Conservation (phyloP, 2,329 filamentous ascomycete species). For the Pyrenochaeta sp. region DNA sequence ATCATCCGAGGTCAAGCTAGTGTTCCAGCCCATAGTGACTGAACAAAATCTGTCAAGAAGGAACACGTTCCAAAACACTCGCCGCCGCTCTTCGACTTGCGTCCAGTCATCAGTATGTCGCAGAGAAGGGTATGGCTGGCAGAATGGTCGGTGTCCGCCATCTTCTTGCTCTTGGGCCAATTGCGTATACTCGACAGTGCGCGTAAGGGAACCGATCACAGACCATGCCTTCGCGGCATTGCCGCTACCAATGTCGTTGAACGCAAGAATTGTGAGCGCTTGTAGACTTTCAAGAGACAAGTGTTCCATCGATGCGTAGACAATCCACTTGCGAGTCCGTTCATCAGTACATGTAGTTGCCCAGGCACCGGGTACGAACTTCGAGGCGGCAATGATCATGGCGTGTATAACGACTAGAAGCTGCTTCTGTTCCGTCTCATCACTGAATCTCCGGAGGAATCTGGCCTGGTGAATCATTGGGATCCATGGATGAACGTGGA, state of each 20-base stretch:
- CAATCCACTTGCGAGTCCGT: slow-evolving; percentile 13
- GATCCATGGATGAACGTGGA: slow-evolving; percentile 25
- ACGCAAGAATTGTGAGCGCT: slow-evolving; percentile 22
- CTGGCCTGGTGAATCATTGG: slow-evolving; percentile 27
- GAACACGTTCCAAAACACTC: slow-evolving; percentile 32
- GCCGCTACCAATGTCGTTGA: slow-evolving; percentile 26
- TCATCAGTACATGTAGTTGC: neutral
- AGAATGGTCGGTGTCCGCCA: slow-evolving; percentile 16
- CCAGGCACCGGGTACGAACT: slow-evolving; percentile 14
- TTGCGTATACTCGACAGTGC: slow-evolving; percentile 26
- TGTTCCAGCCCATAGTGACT: slow-evolving; percentile 29
- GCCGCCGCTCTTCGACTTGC: slow-evolving; percentile 26
- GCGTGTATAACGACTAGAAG: slow-evolving; percentile 17
- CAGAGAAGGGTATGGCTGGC: slow-evolving; percentile 16
- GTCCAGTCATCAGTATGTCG: slow-evolving; percentile 20
- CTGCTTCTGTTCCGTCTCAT: slow-evolving; percentile 4
- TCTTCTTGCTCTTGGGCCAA: slow-evolving; percentile 28
- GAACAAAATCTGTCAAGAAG: slow-evolving; percentile 28
- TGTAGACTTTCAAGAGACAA: slow-evolving; percentile 21
- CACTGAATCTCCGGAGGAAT: slow-evolving; percentile 15
- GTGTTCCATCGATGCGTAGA: slow-evolving; percentile 19
- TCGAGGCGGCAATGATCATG: slow-evolving; percentile 23
- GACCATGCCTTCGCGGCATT: slow-evolving; percentile 24
- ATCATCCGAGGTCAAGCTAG: slow-evolving; percentile 29
- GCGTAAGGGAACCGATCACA: slow-evolving; percentile 25